Percentiles rank a stretch among this genome's conserved stretches.
phyloP scores from a whole-genome alignment of 2,329 filamentous ascomycete species.

The Pseudocercospora crystallina region DNA sequence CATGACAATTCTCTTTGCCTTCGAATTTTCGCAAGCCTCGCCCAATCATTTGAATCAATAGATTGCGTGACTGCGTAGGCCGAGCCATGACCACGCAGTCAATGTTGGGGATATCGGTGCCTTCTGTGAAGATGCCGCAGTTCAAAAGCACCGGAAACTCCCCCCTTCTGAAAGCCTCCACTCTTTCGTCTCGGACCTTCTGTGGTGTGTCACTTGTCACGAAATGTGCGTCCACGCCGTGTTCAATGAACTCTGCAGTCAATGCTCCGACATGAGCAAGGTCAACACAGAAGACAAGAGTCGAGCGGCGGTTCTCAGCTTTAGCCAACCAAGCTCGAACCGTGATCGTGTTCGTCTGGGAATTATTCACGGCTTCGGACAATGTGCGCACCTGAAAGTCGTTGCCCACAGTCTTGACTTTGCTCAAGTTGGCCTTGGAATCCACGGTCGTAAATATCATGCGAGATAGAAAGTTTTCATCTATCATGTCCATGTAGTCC shows the following conservation, averaged over 20 bases:
- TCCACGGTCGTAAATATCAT: conserved; percentile 93
- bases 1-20: conserved; percentile 83
- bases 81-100: conserved; percentile 87
- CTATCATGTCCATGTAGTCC: conserved; percentile 77
- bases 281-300: conserved; percentile 92
- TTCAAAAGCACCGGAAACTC: conserved; percentile 88
- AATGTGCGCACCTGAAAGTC: conserved; percentile 81
- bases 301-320: conserved; percentile 70
- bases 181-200: conserved; percentile 64
- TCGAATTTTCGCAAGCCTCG: conserved; percentile 81
- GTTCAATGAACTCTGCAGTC: conserved; percentile 70
- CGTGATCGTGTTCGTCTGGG: conserved; percentile 76
- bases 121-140: conserved; percentile 95
- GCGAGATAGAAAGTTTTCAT: conserved; percentile 86
- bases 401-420: conserved; percentile 63
- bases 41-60: conserved; percentile 97
- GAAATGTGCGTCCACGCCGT: conserved; percentile 79
- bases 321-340: conserved; percentile 83
- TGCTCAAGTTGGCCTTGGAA: conserved; percentile 74
- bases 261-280: conserved; percentile 75
- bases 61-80: conserved; percentile 87
- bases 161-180: conserved; percentile 73
- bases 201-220: conserved; percentile 81
- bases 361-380: conserved; percentile 78
- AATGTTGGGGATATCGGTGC: conserved; percentile 95